Conservation (phyloP, 805 yeast genomes). For the Metschnikowia similis region DNA sequence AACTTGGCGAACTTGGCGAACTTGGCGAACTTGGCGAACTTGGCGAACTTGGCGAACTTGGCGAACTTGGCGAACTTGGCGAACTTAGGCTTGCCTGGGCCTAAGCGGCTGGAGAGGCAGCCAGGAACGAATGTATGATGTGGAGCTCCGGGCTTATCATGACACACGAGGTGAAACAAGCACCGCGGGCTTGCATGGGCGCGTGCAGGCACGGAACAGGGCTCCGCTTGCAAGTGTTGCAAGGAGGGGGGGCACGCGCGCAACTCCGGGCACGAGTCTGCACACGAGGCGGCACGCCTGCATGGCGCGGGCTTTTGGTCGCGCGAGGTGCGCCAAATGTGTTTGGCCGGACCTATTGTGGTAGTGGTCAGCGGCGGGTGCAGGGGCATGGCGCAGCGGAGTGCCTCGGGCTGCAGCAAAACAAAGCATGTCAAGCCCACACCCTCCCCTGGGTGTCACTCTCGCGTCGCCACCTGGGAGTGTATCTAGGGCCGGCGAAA, state of each 20-base stretch:
- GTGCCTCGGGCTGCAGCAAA: not conserved
- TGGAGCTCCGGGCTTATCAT: too few relatives aligned
- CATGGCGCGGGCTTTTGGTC: not conserved
- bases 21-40: too few relatives aligned
- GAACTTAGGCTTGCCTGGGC: too few relatives aligned
- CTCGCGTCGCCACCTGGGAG: not conserved
- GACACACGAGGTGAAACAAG: too few relatives aligned
- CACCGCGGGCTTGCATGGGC: not conserved
- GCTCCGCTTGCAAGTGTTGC: too few relatives aligned
- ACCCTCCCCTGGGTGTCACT: not conserved
- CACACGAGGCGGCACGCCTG: not conserved
- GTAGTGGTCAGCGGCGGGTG: not conserved
- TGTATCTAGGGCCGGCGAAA: not conserved
- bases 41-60: too few relatives aligned
- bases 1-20: too few relatives aligned
- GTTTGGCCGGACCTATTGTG: not conserved
- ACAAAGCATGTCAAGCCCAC: conserved; percentile 2
- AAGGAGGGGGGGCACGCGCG: too few relatives aligned
- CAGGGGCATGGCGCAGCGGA: not conserved
- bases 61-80: too few relatives aligned
- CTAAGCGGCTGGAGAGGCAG: too few relatives aligned
- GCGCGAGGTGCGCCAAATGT: not conserved
- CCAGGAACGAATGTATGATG: too few relatives aligned
- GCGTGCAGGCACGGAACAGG: too few relatives aligned
- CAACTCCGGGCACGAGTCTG: not conserved